Conservation (phyloP, 805 yeast species). For the Yarrowia sp. region DNA sequence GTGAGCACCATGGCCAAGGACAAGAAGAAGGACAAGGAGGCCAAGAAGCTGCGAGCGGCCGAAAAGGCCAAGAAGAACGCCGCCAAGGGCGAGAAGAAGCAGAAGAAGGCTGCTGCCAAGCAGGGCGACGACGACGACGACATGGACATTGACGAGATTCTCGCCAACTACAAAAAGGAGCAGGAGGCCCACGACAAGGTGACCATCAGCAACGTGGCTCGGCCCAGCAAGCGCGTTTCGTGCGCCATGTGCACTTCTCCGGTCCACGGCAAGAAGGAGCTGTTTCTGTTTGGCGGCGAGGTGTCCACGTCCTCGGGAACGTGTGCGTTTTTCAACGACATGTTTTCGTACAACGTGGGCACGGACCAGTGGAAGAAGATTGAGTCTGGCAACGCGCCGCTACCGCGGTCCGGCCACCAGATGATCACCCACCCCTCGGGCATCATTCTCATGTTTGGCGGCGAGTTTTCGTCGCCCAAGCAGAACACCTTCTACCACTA, state of each 20-base stretch:
- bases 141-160: conserved; percentile 77
- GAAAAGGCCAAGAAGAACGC: conserved; percentile 75
- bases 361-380: conserved; percentile 77
- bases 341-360: conserved; percentile 69
- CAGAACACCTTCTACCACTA: conserved; percentile 94
- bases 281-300: conserved; percentile 91
- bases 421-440: conserved; percentile 94
- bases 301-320: conserved; percentile 44
- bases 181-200: conserved; percentile 78
- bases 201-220: conserved; percentile 52
- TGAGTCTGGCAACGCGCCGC: conserved; percentile 80
- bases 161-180: conserved; percentile 72
- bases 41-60: conserved; percentile 85
- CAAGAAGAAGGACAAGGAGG: conserved; percentile 84
- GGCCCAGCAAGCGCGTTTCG: conserved; percentile 70
- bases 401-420: conserved; percentile 90
- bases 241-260: conserved; percentile 76
- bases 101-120: conserved; percentile 72
- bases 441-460: conserved; percentile 82
- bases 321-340: conserved; percentile 72
- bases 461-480: conserved; percentile 95
- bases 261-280: conserved; percentile 68
- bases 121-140: conserved; percentile 79
- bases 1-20: conserved; percentile 47
- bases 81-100: conserved; percentile 69